Conservation (phyloP, 2,329 filamentous ascomycete genomes). For the Pseudocercospora ulei region DNA sequence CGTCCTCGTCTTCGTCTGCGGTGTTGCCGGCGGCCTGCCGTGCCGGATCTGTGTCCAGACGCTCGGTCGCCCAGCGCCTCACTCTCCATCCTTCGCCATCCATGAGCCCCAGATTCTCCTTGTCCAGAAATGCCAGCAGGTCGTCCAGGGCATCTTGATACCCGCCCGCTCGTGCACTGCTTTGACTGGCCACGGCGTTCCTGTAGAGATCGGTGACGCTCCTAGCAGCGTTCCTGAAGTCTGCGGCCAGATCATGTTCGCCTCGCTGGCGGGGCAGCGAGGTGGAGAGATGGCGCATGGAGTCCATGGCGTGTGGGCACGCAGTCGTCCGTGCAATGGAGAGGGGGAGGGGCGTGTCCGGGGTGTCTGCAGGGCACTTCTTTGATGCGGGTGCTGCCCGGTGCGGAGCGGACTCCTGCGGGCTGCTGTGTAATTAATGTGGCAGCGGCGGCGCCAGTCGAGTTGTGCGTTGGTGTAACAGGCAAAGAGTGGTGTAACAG, state of each 20-base stretch:
- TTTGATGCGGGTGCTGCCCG: conserved; percentile 5
- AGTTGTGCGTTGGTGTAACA: too few species aligned
- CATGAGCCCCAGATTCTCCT: conserved; percentile 63
- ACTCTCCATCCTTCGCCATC: conserved; percentile 67
- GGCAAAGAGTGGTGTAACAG: too few species aligned
- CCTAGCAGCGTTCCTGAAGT: conserved; percentile 84
- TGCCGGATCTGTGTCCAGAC: conserved; percentile 43
- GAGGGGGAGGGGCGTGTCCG: conserved; percentile 11
- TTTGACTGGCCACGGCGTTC: conserved; percentile 68
- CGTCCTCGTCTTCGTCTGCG: conserved; percentile 50
- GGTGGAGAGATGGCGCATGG: conserved; percentile 54
- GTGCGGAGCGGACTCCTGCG: conserved; percentile 10
- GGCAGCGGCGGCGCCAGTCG: too few species aligned
- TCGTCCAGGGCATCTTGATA: conserved; percentile 94
- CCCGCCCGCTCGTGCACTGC: conserved; percentile 65
- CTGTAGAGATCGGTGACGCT: conserved; percentile 97
- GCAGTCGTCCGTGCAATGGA: conserved; percentile 3
- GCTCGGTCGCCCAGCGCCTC: conserved; percentile 59
- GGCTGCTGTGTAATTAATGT: too few species aligned
- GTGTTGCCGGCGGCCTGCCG: conserved; percentile 38
- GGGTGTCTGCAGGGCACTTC: conserved; percentile 4
- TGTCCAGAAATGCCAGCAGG: conserved; percentile 73
- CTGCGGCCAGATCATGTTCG: conserved; percentile 56
- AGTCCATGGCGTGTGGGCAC: conserved; percentile 45
- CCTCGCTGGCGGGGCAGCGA: conserved; percentile 43